Evolutionary conservation across 2,329 filamentous ascomycete species (phyloP), one percentile per base, ranked within the genome.

Genomic region (Trichoderma sp.): DNA sequence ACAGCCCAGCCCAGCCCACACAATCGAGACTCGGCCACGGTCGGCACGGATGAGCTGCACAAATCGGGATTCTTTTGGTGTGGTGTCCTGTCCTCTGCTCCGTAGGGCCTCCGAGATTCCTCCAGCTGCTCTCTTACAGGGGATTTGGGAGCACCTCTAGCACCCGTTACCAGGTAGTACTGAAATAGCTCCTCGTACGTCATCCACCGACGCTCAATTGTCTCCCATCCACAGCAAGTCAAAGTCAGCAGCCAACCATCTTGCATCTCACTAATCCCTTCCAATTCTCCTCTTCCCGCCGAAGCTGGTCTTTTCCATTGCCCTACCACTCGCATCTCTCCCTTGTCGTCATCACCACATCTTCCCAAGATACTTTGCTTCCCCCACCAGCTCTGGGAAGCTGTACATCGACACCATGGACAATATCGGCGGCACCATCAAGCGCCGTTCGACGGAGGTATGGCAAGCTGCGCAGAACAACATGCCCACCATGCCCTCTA

Each of bases 361-460:
- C 41, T 21, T 29, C 71, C 18, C 33, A 6, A 38, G 35, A 38
- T 38, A 38, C 35, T 6, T 38, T 38, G 35, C 35, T 38, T 38
- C 35, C 35, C 35, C 35, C 35, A 18, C 35, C 59, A 65, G 29
- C 64, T 56, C 41, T 35, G 11, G 21, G 68, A 72, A 63, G 41
- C 41, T 33, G 24, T 45, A 35, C 35, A 21, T 66, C 71, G 66
- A 69, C 71, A 64, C n/a, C 66, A 89, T 89, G 89, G 88, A 90
- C 77, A 87, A 87, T 66, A 88, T 91, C 80, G 83, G 84, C 60
- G 83, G 84, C 60, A 82, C 86, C 78, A 85, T 91, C 76, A 88
- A 87, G 82, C 89, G 89, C 81, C 89, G 89, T 77, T 88, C 89
- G 35, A 88, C 87, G 77, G 88, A 89, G 81, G 82, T 90, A 71